Conservation (phyloP, 495 filamentous ascomycete genomes). For the Penicillium manginii region DNA sequence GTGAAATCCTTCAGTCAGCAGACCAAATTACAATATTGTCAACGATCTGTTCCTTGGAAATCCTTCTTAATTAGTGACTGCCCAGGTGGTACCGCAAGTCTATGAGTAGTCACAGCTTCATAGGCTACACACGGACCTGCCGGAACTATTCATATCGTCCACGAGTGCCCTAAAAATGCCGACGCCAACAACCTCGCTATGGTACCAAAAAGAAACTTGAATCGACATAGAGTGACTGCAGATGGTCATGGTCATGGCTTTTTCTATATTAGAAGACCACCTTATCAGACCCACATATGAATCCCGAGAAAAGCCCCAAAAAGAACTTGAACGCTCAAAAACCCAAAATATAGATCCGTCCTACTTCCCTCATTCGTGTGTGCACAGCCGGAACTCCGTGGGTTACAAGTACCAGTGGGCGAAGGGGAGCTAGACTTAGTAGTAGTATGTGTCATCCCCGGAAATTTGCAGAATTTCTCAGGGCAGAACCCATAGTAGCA, state of each 20-base stretch:
- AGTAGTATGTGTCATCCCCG: neutral
- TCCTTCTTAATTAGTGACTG: neutral
- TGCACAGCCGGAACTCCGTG: neutral
- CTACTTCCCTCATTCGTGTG: neutral
- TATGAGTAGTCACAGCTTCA: neutral
- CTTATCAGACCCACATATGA: neutral
- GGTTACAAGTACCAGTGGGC: neutral
- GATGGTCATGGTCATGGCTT: neutral
- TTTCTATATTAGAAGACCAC: neutral
- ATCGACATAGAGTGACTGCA: too few relatives aligned
- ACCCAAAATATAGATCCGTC: neutral
- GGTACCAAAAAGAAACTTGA: too few relatives aligned
- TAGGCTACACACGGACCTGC: slow-evolving; percentile 3
- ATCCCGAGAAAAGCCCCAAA: neutral
- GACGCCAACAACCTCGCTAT: too few relatives aligned
- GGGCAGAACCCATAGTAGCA: slow-evolving; percentile 22
- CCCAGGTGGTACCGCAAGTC: neutral
- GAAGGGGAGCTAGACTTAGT: neutral
- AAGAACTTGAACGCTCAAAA: neutral
- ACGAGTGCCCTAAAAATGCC: neutral
- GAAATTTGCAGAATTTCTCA: neutral
- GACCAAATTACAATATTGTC: neutral
- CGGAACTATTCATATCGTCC: neutral
- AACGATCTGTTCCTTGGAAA: neutral
- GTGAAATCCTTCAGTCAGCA: neutral